Conservation (phyloP, 163 green algal species). For the Volvox carteri region DNA sequence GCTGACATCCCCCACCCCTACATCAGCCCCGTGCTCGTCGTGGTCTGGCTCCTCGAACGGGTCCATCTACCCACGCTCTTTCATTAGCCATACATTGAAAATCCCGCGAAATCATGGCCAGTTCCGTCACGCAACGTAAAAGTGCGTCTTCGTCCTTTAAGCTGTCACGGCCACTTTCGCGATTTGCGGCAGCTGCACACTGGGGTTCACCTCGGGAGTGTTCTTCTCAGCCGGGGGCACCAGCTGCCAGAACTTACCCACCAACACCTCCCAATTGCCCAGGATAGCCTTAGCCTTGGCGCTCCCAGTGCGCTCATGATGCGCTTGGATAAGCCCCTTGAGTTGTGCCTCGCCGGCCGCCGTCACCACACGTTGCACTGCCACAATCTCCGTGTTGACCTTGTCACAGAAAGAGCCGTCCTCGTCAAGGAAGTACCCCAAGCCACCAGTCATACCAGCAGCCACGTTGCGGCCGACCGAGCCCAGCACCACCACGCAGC, state of each 20-base stretch:
- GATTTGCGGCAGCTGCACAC: background rate
- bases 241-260: constrained; percentile 97
- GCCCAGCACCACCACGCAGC: constrained; percentile 84
- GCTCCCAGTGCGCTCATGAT: constrained; percentile 90
- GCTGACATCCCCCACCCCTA: too few species aligned
- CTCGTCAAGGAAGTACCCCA: constrained; percentile 98
- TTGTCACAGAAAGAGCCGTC: constrained; percentile 93
- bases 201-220: constrained; percentile 87
- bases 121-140: too few species aligned
- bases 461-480: constrained; percentile 95
- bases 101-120: too few species aligned
- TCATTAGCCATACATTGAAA: too few species aligned
- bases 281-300: constrained; percentile 87
- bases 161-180: constrained; percentile 53
- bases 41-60: too few species aligned
- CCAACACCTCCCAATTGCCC: constrained; percentile 83
- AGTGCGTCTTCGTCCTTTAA: too few species aligned
- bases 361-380: constrained; percentile 92
- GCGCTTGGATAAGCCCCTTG: constrained; percentile 84
- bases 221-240: constrained; percentile 96
- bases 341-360: constrained; percentile 91
- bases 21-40: too few species aligned
- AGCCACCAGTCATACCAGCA: constrained; percentile 98
- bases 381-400: constrained; percentile 98
- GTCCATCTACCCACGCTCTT: too few species aligned